Evolutionary conservation across 1,284 basidiomycete genomes (phyloP).

Genomic region (Hemileccinum hortonii): DNA sequence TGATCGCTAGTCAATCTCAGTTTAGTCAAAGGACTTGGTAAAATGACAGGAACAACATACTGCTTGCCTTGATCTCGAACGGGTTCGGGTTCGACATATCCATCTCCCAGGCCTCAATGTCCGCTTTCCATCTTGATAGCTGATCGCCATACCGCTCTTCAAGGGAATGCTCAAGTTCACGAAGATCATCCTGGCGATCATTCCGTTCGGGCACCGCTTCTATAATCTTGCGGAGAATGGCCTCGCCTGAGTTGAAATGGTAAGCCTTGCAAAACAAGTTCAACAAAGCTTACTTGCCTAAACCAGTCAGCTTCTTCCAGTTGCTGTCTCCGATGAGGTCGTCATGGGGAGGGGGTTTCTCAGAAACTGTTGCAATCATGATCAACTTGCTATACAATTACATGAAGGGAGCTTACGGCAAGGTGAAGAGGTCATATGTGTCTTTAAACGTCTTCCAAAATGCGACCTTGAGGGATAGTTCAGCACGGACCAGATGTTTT

Average conservation of each 20-base stretch:
- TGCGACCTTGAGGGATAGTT: no score
- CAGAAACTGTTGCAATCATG: no score
- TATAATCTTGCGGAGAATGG: conserved; percentile 1
- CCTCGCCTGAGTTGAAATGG: neutral
- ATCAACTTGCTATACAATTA: no score
- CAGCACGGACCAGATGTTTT: no score
- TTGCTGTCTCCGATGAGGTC: no score
- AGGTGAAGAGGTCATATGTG: no score
- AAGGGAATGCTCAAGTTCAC: neutral
- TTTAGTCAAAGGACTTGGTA: no score
- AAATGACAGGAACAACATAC: neutral
- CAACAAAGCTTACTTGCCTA: neutral
- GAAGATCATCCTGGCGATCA: conserved; percentile 1
- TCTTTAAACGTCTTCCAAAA: no score
- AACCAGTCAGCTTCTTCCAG: no score
- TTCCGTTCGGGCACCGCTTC: conserved; percentile 2
- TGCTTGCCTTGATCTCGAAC: conserved; percentile 4
- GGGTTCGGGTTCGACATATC: conserved; percentile 1
- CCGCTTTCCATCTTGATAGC: conserved; percentile 1
- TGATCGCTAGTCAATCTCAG: conserved; percentile 1
- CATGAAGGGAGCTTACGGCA: no score
- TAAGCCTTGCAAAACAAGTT: neutral
- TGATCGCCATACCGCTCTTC: neutral
- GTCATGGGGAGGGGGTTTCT: no score
- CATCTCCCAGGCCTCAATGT: conserved; percentile 2